phyloP scores from a whole-genome alignment of 2,329 filamentous ascomycete species.

The Aureobasidium sp. region DNA sequence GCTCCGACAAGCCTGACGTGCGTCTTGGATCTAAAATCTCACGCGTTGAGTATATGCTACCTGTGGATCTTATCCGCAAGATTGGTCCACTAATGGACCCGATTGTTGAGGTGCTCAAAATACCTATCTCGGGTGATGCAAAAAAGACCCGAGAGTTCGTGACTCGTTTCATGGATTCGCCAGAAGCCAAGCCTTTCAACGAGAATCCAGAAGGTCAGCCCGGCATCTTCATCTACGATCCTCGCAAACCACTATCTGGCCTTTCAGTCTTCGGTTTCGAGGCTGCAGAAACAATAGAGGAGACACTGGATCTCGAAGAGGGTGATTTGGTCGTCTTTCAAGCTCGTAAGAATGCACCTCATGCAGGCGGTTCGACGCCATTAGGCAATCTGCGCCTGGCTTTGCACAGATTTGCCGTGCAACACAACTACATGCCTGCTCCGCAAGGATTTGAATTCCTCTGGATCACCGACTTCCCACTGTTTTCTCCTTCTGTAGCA shows the following conservation, averaged over 20 bases:
- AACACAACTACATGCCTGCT: conserved; percentile 46
- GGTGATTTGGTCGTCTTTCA: conserved; percentile 78
- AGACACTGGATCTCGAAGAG: conserved; percentile 46
- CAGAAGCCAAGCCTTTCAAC: conserved; percentile 49
- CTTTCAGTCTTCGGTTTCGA: conserved; percentile 71
- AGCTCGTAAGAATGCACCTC: conserved; percentile 58
- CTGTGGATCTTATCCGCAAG: conserved; percentile 60
- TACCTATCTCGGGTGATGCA: conserved; percentile 49
- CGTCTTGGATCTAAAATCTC: conserved; percentile 60
- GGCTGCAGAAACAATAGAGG: conserved; percentile 50
- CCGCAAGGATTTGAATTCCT: conserved; percentile 55
- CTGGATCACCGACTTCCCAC: conserved; percentile 86
- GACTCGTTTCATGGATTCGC: conserved; percentile 59
- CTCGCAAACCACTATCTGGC: conserved; percentile 63
- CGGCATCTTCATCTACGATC: conserved; percentile 67
- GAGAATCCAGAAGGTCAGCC: conserved; percentile 70
- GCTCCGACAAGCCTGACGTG: conserved; percentile 87
- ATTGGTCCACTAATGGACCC: conserved; percentile 62
- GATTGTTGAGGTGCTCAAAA: conserved; percentile 64
- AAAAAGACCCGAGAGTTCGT: conserved; percentile 54
- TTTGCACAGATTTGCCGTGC: conserved; percentile 60
- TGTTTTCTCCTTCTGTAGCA: conserved; percentile 68
- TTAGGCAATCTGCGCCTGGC: conserved; percentile 65
- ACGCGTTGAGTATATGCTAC: conserved; percentile 52
- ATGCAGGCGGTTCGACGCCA: conserved; percentile 62